phyloP scores from a whole-genome alignment of 2,329 filamentous ascomycete genomes.

The Aquanectria penicillioides region DNA sequence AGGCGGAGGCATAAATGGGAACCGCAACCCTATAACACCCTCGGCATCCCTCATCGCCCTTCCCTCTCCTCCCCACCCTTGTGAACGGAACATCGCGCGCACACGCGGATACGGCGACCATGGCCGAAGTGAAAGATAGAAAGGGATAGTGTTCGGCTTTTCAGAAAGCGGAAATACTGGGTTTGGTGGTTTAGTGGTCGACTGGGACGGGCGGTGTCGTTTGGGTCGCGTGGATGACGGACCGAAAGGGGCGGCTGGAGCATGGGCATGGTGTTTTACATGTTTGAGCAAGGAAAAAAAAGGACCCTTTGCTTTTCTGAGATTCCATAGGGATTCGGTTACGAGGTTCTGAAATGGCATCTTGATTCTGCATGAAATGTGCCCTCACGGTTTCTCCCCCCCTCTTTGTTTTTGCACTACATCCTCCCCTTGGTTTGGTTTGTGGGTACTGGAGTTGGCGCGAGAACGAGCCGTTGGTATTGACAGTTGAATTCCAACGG shows the following conservation, averaged over 20 bases:
- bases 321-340: conserved; percentile 46
- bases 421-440: too few relatives aligned
- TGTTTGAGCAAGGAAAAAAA: conserved; percentile 45
- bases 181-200: conserved; percentile 23
- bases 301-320: conserved; percentile 43
- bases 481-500: not conserved
- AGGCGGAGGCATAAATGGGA: conserved; percentile 49
- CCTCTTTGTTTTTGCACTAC: too few relatives aligned
- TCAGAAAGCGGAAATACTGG: conserved; percentile 11
- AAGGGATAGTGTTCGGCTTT: too few relatives aligned
- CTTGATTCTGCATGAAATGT: conserved; percentile 46
- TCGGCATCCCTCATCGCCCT: conserved; percentile 30
- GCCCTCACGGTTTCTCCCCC: not conserved
- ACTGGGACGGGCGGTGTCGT: conserved; percentile 28
- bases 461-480: not conserved
- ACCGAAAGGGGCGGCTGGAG: conserved; percentile 41
- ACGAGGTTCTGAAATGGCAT: conserved; percentile 49
- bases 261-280: conserved; percentile 51
- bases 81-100: conserved; percentile 16
- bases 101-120: conserved; percentile 14
- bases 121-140: conserved; percentile 21
- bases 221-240: conserved; percentile 33
- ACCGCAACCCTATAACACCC: conserved; percentile 25
- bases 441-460: not conserved
- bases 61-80: conserved; percentile 21